These are phyloP conservation scores for Herpomyces periplanetae DNA, from an alignment of 2,329 filamentous ascomycete species.

Conservation along the genomic window DNA sequence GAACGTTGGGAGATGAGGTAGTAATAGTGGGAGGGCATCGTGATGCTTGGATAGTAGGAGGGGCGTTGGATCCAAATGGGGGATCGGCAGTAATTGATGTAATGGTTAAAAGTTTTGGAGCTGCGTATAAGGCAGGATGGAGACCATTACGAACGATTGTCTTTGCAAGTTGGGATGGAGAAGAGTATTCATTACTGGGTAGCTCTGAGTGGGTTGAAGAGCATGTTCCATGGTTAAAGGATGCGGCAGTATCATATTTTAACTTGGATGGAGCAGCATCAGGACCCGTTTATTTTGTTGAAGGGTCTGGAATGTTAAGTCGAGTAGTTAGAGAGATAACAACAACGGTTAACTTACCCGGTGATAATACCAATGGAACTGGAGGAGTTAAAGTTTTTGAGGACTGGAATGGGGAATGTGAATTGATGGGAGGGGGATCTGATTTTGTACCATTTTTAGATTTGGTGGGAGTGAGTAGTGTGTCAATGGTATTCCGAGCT, in stretches of 20 bases:
- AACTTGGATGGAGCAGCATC: conserved; percentile 56
- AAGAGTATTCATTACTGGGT: conserved; percentile 67
- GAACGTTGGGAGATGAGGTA: conserved; percentile 44
- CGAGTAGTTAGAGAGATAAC: too few species aligned
- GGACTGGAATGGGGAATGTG: conserved; percentile 17
- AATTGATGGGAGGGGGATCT: conserved; percentile 27
- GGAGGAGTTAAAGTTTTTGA: conserved; percentile 59
- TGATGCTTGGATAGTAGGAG: conserved; percentile 61
- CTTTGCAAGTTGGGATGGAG: conserved; percentile 76
- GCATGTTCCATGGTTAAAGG: conserved; percentile 27
- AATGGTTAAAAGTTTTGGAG: conserved; percentile 30
- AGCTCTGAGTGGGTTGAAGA: conserved; percentile 84
- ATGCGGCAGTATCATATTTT: conserved; percentile 44
- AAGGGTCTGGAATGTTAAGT: too few species aligned
- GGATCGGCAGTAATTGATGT: conserved; percentile 44
- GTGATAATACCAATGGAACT: too few species aligned
- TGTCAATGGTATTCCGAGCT: too few species aligned
- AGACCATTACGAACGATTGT: conserved; percentile 61
- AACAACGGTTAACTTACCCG: too few species aligned
- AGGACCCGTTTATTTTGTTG: too few species aligned
- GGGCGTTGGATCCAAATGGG: conserved; percentile 42
- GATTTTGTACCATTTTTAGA: conserved; percentile 74
- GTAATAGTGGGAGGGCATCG: conserved; percentile 69
- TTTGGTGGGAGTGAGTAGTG: conserved; percentile 53
- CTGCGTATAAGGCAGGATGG: conserved; percentile 31